These are phyloP conservation scores for Trichoderma virens DNA, from an alignment of 495 filamentous ascomycete genomes.

Conservation along the genomic window DNA sequence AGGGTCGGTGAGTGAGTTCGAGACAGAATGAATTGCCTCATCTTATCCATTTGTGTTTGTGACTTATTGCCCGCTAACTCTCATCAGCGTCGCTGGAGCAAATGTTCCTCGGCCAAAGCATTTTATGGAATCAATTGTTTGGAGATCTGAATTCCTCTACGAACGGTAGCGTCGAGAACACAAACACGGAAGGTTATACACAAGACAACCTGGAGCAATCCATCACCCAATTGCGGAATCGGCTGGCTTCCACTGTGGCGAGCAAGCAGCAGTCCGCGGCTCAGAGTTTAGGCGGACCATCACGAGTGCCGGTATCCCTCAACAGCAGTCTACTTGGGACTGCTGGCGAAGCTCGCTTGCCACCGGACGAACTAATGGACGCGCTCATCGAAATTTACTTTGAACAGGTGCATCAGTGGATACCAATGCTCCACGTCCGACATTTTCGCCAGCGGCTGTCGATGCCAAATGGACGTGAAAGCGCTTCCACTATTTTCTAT, in stretches of 20 bases:
- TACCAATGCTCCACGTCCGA: constrained; percentile 30
- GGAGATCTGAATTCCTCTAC: not conserved
- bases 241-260: too few relatives aligned
- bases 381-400: constrained; percentile 27
- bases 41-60: too few relatives aligned
- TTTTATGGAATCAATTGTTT: not conserved
- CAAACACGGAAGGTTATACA: too few relatives aligned
- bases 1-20: not conserved
- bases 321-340: too few relatives aligned
- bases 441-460: constrained; percentile 20
- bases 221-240: too few relatives aligned
- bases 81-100: not conserved
- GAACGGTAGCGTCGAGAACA: not conserved
- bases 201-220: too few relatives aligned
- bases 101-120: not conserved
- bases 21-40: not conserved
- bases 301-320: too few relatives aligned
- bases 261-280: too few relatives aligned
- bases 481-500: too few relatives aligned
- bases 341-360: not conserved
- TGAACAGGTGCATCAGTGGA: constrained; percentile 29
- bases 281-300: not conserved
- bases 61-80: too few relatives aligned
- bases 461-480: too few relatives aligned
- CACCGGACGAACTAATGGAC: constrained; percentile 5